Evolutionary conservation across 2,329 filamentous ascomycete species (phyloP), one percentile per base, ranked within the genome.

Genomic region (Fusarium continuum): DNA sequence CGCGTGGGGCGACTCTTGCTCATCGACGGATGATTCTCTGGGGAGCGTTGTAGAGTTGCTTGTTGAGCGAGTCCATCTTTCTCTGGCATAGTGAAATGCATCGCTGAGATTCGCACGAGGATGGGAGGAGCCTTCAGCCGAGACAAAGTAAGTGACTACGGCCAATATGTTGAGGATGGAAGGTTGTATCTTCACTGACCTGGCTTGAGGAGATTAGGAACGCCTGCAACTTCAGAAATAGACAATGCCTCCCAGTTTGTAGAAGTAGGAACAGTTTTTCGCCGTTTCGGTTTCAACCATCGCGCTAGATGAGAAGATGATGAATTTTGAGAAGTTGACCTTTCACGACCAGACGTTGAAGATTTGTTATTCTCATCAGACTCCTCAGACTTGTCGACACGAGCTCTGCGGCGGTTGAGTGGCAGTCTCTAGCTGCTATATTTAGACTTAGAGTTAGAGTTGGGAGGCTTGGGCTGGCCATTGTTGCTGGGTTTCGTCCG

Each of bases 41-140:
- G 32, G 22, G 19, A 25, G 16, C 4, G 23, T 20, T 29, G 39
- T 26, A 17, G 20, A 25, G 17, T 51, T 17, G 16, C 34, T 48
- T 3, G 28, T 31, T 20, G 43, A 50, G 17, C 65, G 68, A 13
- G 61, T 68, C 58, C 63, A 72, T 60, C 68, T 73, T 8, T 63
- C 48, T 52, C 55, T 72, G 52, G 73, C 68, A 41, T 66, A 66
- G 5, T 70, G 67, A 47, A 76, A 72, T 25, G 71, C 65, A 50
- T 70, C 69, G 32, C 70, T 70, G n/a, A 76, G 63, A 36, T 70
- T 75, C 49, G 65, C 67, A 16, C 69, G 68, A 11, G 68, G 69
- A 39, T 57, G 60, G 17, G 36, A 32, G 22, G 17, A 19, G 19
- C 14, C 28, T 43, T 38, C 34, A 17, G 14, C 38, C 52, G 19